Evolutionary conservation across 441 rosid species (phyloP).

Genomic region (Pelargonium fulgidum): DNA sequence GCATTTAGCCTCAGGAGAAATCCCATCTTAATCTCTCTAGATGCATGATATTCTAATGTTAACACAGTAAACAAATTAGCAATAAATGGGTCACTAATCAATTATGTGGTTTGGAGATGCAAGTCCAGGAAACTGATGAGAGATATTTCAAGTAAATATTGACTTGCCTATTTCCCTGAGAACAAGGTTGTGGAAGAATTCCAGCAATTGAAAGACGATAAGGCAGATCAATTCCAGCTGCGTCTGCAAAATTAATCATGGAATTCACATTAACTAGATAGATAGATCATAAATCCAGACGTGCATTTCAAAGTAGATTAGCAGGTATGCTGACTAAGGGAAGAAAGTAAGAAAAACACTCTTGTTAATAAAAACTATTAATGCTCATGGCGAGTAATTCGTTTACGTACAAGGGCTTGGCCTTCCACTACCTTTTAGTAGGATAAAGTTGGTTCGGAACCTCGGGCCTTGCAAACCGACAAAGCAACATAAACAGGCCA

Average conservation of each 20-base stretch:
- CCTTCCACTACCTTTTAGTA: too few relatives aligned
- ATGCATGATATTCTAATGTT: constrained; percentile 1
- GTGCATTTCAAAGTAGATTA: constrained; percentile 12
- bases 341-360: neutral
- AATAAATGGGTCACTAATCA: constrained; percentile 7
- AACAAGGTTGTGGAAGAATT: constrained; percentile 53
- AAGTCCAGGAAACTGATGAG: constrained; percentile 16
- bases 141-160: constrained; percentile 11
- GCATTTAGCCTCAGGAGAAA: constrained; percentile 10
- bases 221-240: constrained; percentile 44
- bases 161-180: constrained; percentile 45
- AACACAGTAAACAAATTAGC: constrained; percentile 10
- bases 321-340: neutral
- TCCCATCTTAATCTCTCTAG: constrained; percentile 10
- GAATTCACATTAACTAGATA: neutral
- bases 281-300: constrained; percentile 11
- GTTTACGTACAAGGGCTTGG: too few relatives aligned
- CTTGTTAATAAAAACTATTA: neutral
- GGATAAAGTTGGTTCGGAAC: too few relatives aligned
- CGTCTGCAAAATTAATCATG: constrained; percentile 33
- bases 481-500: too few relatives aligned
- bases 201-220: constrained; percentile 47
- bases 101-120: constrained; percentile 11
- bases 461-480: too few relatives aligned
- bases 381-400: neutral